Conservation (phyloP, 2,329 filamentous ascomycete genomes). For the Penicillium sp. region DNA sequence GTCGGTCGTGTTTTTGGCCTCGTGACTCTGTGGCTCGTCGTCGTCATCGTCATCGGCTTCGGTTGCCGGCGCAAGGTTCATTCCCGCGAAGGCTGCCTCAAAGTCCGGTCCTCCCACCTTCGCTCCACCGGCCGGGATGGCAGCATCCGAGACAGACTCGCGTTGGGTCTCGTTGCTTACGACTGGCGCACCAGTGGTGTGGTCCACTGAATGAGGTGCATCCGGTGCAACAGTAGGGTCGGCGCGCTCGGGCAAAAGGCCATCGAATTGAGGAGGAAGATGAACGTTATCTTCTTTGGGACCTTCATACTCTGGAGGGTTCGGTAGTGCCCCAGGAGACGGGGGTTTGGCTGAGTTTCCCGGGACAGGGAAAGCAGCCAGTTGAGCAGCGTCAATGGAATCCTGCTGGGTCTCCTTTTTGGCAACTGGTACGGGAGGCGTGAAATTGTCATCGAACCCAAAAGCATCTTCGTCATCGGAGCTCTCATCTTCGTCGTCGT, state of each 20-base stretch:
- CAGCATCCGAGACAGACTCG: slow-evolving; percentile 14
- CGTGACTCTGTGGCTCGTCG: slow-evolving; percentile 49
- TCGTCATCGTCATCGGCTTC: slow-evolving; percentile 57
- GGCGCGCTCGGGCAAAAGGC: slow-evolving; percentile 41
- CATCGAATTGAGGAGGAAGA: slow-evolving; percentile 41
- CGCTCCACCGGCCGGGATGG: slow-evolving; percentile 25
- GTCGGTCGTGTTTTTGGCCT: slow-evolving; percentile 37
- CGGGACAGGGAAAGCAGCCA: slow-evolving; percentile 41
- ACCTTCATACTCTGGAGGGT: slow-evolving; percentile 50
- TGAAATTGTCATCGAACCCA: slow-evolving; percentile 93
- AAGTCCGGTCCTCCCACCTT: slow-evolving; percentile 45
- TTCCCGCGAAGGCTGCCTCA: slow-evolving; percentile 48
- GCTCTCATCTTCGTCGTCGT: slow-evolving; percentile 81
- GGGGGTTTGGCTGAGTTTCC: slow-evolving; percentile 46
- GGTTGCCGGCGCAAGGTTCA: slow-evolving; percentile 46
- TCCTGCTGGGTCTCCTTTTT: slow-evolving; percentile 31
- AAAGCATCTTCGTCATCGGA: slow-evolving; percentile 63
- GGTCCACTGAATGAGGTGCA: slow-evolving; percentile 42
- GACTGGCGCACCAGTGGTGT: slow-evolving; percentile 38
- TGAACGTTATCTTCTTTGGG: slow-evolving; percentile 28
- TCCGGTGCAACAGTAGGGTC: slow-evolving; percentile 43
- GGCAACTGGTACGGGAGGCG: slow-evolving; percentile 56
- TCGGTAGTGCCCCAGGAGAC: slow-evolving; percentile 57
- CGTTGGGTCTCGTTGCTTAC: slow-evolving; percentile 37
- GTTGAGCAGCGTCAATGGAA: slow-evolving; percentile 40